These are phyloP conservation scores for Gaeumannomyces tritici DNA, from an alignment of 2,329 filamentous ascomycete genomes.

Conservation along the genomic window DNA sequence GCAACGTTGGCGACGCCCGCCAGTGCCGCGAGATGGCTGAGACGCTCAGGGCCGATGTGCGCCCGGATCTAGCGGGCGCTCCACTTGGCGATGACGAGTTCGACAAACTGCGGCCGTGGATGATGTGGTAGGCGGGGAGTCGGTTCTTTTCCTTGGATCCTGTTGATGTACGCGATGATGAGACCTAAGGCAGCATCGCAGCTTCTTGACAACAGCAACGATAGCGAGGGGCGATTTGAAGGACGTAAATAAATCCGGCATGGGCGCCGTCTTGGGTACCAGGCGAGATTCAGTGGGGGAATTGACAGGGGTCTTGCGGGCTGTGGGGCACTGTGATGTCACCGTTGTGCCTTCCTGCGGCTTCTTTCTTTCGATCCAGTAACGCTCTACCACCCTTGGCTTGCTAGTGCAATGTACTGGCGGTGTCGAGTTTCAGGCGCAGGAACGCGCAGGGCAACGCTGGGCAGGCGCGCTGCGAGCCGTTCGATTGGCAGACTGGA, in stretches of 20 bases:
- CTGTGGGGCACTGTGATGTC: neutral
- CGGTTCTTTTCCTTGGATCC: no score
- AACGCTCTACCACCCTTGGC: neutral
- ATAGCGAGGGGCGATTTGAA: no score
- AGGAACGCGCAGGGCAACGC: neutral
- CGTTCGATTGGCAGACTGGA: neutral
- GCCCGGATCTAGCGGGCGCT: constrained; percentile 1
- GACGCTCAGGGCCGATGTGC: constrained; percentile 7
- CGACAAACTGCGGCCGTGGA: constrained; percentile 2
- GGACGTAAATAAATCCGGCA: no score
- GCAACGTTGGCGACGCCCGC: neutral
- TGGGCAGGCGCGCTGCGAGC: neutral
- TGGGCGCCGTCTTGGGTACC: neutral
- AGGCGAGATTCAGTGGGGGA: neutral
- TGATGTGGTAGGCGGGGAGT: neutral
- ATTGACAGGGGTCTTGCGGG: neutral
- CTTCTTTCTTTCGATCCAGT: neutral
- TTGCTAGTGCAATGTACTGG: neutral
- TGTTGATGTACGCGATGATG: no score
- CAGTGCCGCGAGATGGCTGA: neutral
- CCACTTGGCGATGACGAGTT: constrained; percentile 2
- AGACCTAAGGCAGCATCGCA: no score
- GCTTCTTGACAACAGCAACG: no score
- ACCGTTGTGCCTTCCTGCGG: neutral
- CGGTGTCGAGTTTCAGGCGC: neutral